Percentiles rank a stretch among this genome's conserved stretches.
Evolutionary conservation across 108 stramenopile genomes (phyloP).

Genomic region (Nitzschia inconspicua): DNA sequence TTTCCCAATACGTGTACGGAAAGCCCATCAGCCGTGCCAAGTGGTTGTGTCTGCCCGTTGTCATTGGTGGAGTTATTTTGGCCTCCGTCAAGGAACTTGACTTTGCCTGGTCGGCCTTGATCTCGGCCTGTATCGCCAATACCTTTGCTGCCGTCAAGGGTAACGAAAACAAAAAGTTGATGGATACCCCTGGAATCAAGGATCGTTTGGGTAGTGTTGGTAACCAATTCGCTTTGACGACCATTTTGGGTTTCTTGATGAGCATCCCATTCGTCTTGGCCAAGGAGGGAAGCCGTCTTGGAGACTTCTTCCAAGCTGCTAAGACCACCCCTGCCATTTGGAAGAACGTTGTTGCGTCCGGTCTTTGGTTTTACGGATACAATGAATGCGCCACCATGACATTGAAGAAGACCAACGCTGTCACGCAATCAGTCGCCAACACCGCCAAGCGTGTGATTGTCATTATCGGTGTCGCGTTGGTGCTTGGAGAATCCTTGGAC

Average conservation of each 20-base stretch:
- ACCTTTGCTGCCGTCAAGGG: constrained; percentile 90
- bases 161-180: constrained; percentile 94
- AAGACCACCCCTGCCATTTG: constrained; percentile 80
- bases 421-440: constrained; percentile 94
- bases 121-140: constrained; percentile 91
- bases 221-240: constrained; percentile 91
- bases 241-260: constrained; percentile 81
- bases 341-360: constrained; percentile 84
- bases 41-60: constrained; percentile 91
- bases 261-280: constrained; percentile 68
- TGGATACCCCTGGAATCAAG: constrained; percentile 86
- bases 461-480: constrained; percentile 88
- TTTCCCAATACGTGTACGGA: constrained; percentile 85
- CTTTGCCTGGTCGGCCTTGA: constrained; percentile 86
- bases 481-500: constrained; percentile 82
- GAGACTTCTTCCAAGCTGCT: constrained; percentile 72
- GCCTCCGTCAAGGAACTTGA: constrained; percentile 93
- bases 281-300: constrained; percentile 72
- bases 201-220: constrained; percentile 88
- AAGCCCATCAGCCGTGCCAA: constrained; percentile 87
- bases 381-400: constrained; percentile 94
- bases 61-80: constrained; percentile 90
- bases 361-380: constrained; percentile 94
- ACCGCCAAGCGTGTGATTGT: constrained; percentile 95
- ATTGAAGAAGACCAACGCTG: constrained; percentile 92